These are phyloP conservation scores for Penicillium freii DNA, from an alignment of 2,329 filamentous ascomycete species.

Conservation along the genomic window DNA sequence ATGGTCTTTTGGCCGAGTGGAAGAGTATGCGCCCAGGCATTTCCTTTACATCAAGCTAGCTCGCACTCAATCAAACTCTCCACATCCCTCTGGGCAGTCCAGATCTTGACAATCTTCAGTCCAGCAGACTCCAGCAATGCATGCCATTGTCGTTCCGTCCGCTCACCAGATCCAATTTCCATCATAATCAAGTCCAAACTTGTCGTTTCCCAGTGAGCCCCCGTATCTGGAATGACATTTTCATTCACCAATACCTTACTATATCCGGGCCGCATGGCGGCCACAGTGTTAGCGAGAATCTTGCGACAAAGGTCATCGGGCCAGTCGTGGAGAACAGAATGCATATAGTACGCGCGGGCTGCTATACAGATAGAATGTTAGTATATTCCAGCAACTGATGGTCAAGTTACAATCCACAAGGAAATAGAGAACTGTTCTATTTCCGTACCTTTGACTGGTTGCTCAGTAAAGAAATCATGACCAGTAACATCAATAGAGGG, in stretches of 20 bases:
- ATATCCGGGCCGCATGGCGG: conserved; percentile 41
- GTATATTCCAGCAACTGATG: not conserved
- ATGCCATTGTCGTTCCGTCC: conserved; percentile 43
- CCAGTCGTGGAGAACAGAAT: conserved; percentile 39
- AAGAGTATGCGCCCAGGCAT: too few relatives aligned
- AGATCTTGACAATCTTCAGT: conserved; percentile 38
- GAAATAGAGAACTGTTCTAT: not conserved
- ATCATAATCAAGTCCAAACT: conserved; percentile 47
- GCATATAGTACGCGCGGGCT: conserved; percentile 39
- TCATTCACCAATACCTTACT: conserved; percentile 48
- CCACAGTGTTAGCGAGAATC: conserved; percentile 30
- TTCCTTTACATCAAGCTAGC: conserved; percentile 7
- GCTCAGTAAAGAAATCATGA: conserved; percentile 49
- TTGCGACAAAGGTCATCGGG: conserved; percentile 31
- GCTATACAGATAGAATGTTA: conserved; percentile 20
- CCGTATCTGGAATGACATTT: conserved; percentile 39
- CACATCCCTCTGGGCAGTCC: conserved; percentile 20
- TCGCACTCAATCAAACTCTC: conserved; percentile 28
- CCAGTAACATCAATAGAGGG: not conserved
- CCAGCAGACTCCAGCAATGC: conserved; percentile 33
- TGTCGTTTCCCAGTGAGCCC: conserved; percentile 31
- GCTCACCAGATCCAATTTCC: conserved; percentile 38
- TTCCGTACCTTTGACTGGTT: conserved; percentile 43
- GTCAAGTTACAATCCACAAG: not conserved
- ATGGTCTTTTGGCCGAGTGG: too few relatives aligned